Conservation (phyloP, 2,329 filamentous ascomycete species). For the Cordyceps militaris region DNA sequence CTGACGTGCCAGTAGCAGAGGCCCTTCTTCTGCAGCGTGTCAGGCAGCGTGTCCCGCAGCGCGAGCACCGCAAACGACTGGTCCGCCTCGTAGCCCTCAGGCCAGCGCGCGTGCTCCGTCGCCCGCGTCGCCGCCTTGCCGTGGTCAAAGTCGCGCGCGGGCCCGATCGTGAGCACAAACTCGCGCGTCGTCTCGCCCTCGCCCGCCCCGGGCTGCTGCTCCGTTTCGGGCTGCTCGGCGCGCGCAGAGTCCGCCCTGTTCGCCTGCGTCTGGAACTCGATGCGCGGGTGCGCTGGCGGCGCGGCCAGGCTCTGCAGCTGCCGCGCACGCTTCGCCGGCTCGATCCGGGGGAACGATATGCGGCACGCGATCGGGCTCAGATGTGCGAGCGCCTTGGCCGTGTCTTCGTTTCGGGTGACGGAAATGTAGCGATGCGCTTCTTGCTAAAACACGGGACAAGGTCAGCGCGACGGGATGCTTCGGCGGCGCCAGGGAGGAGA, state of each 20-base stretch:
- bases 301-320: constrained; percentile 12
- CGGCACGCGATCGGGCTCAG: constrained; percentile 42
- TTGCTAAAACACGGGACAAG: background rate
- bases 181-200: constrained; percentile 20
- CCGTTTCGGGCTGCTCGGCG: background rate
- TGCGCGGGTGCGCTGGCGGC: background rate
- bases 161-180: constrained; percentile 37
- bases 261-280: background rate
- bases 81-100: constrained; percentile 24
- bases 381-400: constrained; percentile 33
- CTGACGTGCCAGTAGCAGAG: constrained; percentile 37
- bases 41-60: constrained; percentile 33
- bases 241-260: background rate
- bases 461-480: background rate
- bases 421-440: constrained; percentile 27
- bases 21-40: constrained; percentile 30
- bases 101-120: constrained; percentile 37
- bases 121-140: constrained; percentile 23
- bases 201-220: background rate
- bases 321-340: constrained; percentile 27
- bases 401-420: constrained; percentile 35
- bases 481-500: background rate
- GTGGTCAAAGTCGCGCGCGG: constrained; percentile 34
- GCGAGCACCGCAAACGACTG: constrained; percentile 30
- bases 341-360: constrained; percentile 24